Evolutionary conservation across 2,329 filamentous ascomycete species (phyloP).

Genomic region (Penicillium concentricum): DNA sequence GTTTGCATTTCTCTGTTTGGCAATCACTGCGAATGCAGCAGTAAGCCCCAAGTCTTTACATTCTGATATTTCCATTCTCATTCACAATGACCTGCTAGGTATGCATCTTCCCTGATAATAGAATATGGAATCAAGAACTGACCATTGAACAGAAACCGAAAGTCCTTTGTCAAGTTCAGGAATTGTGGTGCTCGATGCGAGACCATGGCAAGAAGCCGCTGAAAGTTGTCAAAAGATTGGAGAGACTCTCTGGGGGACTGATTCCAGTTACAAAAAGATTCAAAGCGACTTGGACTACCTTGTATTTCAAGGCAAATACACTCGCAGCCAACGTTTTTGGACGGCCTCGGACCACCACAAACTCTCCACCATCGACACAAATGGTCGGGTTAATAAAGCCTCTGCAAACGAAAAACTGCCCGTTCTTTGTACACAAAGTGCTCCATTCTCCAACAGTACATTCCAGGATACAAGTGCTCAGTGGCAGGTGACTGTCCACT

Average conservation of each 20-base stretch:
- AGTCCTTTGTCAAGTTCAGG: constrained; percentile 17
- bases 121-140: background rate
- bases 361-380: constrained; percentile 10
- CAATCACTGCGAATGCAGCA: constrained; percentile 5
- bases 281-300: constrained; percentile 16
- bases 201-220: constrained; percentile 14
- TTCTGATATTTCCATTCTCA: constrained; percentile 19
- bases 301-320: constrained; percentile 9
- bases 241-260: constrained; percentile 15
- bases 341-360: constrained; percentile 4
- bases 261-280: background rate
- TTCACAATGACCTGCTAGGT: constrained; percentile 23
- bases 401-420: constrained; percentile 11
- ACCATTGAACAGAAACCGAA: constrained; percentile 8
- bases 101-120: background rate
- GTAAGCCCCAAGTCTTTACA: constrained; percentile 12
- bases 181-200: constrained; percentile 16
- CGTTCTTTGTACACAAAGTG: constrained; percentile 20
- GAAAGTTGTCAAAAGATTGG: constrained; percentile 14
- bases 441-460: constrained; percentile 13
- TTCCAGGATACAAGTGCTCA: constrained; percentile 11
- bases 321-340: constrained; percentile 13
- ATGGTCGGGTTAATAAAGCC: constrained; percentile 10
- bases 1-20: background rate
- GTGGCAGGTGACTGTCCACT: constrained; percentile 19